phyloP scores from a whole-genome alignment of 257 asterid species.

The Euphrasia confusa region DNA sequence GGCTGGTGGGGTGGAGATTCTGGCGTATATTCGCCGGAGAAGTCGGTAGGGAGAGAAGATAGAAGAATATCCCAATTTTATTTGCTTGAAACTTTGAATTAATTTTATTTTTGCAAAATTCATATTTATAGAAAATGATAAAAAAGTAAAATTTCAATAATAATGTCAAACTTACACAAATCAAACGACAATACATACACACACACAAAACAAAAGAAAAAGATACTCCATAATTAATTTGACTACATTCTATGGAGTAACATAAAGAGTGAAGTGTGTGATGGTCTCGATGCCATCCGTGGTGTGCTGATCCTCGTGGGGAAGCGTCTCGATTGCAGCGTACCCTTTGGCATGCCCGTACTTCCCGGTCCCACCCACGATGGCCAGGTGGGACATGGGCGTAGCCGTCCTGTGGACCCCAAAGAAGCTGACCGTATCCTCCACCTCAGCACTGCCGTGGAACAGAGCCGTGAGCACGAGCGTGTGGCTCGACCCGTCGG shows the following conservation, averaged over 20 bases:
- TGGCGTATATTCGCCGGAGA: conserved; percentile 17
- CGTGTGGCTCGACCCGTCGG: conserved; percentile 85
- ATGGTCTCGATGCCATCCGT: conserved; percentile 84
- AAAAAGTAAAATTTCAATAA: too few species aligned
- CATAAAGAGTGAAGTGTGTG: conserved; percentile 67
- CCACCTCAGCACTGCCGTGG: conserved; percentile 32
- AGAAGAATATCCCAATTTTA: background rate
- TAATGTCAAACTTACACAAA: background rate
- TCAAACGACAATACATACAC: background rate
- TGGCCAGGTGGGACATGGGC: conserved; percentile 67
- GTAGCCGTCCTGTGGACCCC: conserved; percentile 88
- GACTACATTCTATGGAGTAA: conserved; percentile 45
- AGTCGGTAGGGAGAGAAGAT: background rate
- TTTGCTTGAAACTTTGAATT: too few species aligned
- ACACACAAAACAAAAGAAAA: too few species aligned
- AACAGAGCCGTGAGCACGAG: conserved; percentile 63
- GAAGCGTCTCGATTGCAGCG: conserved; percentile 77
- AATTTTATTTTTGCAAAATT: too few species aligned
- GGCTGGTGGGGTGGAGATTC: background rate
- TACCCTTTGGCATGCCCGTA: conserved; percentile 72
- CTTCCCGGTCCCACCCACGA: conserved; percentile 78
- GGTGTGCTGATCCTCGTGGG: conserved; percentile 64
- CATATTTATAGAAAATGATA: too few species aligned
- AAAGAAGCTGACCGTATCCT: conserved; percentile 44
- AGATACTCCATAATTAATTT: too few species aligned